These are phyloP conservation scores for Aurantiochytrium sp. DNA, from an alignment of 108 stramenopile genomes.

Conservation along the genomic window DNA sequence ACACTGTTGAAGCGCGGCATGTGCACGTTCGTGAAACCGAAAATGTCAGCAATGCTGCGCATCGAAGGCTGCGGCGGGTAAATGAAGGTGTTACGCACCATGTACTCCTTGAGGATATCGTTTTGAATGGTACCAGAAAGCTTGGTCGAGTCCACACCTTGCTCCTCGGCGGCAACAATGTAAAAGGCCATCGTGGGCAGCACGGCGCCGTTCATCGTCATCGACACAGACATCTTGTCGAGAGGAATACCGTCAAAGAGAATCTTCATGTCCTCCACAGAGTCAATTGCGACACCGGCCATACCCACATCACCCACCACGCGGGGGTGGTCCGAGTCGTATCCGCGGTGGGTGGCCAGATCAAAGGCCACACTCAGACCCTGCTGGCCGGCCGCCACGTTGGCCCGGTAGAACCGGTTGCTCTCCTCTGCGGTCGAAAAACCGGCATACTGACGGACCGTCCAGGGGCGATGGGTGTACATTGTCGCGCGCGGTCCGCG, in stretches of 20 bases:
- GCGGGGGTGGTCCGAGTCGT: constrained; percentile 88
- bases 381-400: constrained; percentile 89
- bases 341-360: constrained; percentile 93
- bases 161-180: constrained; percentile 77
- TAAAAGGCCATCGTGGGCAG: constrained; percentile 88
- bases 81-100: constrained; percentile 72
- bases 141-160: constrained; percentile 39
- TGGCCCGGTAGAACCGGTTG: constrained; percentile 77
- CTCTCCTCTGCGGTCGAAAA: constrained; percentile 94
- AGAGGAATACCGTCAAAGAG: constrained; percentile 92
- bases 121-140: constrained; percentile 94
- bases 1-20: constrained; percentile 97
- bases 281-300: constrained; percentile 94
- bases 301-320: constrained; percentile 95
- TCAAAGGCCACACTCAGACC: constrained; percentile 90
- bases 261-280: constrained; percentile 88
- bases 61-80: constrained; percentile 53
- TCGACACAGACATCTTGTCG: constrained; percentile 81
- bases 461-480: constrained; percentile 76
- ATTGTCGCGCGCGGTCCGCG: constrained; percentile 97
- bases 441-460: constrained; percentile 78
- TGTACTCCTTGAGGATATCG: constrained; percentile 96
- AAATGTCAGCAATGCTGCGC: constrained; percentile 33
- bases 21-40: constrained; percentile 65
- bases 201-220: constrained; percentile 99